Conservation (phyloP, 805 yeast genomes). For the Yarrowia porcina region DNA sequence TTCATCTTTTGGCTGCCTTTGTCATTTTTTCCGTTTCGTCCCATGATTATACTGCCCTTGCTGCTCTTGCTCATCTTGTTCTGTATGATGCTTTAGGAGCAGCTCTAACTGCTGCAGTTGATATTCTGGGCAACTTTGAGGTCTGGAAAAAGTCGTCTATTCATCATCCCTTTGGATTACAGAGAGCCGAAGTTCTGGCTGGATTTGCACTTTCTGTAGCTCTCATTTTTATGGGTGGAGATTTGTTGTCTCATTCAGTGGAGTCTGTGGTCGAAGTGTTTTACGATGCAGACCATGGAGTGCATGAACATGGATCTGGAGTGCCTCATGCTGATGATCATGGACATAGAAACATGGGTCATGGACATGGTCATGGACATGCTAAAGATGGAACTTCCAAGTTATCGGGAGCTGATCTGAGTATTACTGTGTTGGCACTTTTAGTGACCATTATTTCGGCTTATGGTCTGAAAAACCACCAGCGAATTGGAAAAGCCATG, state of each 20-base stretch:
- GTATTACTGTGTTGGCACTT: slow-evolving; percentile 34
- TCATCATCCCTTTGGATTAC: slow-evolving; percentile 87
- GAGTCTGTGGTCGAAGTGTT: slow-evolving; percentile 60
- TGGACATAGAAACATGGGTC: slow-evolving; percentile 28
- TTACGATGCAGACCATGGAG: slow-evolving; percentile 40
- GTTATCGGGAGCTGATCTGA: slow-evolving; percentile 27
- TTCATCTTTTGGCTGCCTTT: slow-evolving; percentile 56
- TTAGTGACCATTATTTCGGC: slow-evolving; percentile 40
- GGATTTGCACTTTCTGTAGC: slow-evolving; percentile 86
- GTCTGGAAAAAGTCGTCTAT: slow-evolving; percentile 84
- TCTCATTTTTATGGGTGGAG: slow-evolving; percentile 85
- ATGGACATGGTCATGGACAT: slow-evolving; percentile 28
- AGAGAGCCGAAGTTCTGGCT: slow-evolving; percentile 81
- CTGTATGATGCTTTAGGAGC: slow-evolving; percentile 85
- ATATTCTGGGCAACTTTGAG: slow-evolving; percentile 83
- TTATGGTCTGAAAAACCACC: slow-evolving; percentile 38
- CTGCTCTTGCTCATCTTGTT: slow-evolving; percentile 80
- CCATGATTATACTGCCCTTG: slow-evolving; percentile 51
- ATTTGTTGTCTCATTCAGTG: slow-evolving; percentile 77
- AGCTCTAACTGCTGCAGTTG: slow-evolving; percentile 63
- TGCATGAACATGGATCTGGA: slow-evolving; percentile 29
- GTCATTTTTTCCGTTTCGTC: slow-evolving; percentile 46
- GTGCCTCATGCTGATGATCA: slow-evolving; percentile 35
- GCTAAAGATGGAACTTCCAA: not conserved
- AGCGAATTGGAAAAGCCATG: slow-evolving; percentile 35